These are phyloP conservation scores for Fusarium redolens DNA, from an alignment of 2,329 filamentous ascomycete species.

Conservation along the genomic window DNA sequence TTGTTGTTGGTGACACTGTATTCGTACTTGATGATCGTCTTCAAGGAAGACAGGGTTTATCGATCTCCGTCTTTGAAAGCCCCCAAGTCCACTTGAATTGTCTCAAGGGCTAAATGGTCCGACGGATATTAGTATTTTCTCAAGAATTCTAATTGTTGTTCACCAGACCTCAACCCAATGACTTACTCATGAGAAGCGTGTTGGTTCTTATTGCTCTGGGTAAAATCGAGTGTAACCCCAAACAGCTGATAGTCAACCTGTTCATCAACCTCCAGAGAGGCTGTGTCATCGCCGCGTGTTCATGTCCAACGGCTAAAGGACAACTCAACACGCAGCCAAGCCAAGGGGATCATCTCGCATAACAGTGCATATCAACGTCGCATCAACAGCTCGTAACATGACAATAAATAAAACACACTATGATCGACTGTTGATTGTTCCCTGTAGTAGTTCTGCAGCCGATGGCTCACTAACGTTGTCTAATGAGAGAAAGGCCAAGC, in stretches of 20 bases:
- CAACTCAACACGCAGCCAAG: constrained; percentile 4
- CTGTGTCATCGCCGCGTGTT: constrained; percentile 27
- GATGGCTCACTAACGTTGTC: background rate
- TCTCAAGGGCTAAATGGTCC: background rate
- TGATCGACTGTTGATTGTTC: constrained; percentile 30
- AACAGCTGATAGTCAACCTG: background rate
- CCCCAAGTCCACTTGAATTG: background rate
- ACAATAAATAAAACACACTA: constrained; percentile 8
- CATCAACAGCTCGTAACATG: constrained; percentile 15
- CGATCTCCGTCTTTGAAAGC: constrained; percentile 10
- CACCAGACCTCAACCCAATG: background rate
- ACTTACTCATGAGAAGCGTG: background rate
- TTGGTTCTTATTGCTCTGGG: constrained; percentile 10
- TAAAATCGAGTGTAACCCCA: constrained; percentile 17
- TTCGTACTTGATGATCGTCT: constrained; percentile 7
- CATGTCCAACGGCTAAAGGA: constrained; percentile 35
- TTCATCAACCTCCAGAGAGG: constrained; percentile 10
- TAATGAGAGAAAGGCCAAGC: background rate
- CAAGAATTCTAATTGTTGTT: background rate
- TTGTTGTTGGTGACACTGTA: constrained; percentile 16
- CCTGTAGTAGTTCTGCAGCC: constrained; percentile 7
- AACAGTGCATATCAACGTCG: constrained; percentile 25
- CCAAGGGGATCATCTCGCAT: constrained; percentile 24
- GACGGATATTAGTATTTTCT: background rate
- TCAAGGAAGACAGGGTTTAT: constrained; percentile 3